Evolutionary conservation across 768 basidiomycete species (phyloP).

Genomic region (Cystobasidium onofrii): DNA sequence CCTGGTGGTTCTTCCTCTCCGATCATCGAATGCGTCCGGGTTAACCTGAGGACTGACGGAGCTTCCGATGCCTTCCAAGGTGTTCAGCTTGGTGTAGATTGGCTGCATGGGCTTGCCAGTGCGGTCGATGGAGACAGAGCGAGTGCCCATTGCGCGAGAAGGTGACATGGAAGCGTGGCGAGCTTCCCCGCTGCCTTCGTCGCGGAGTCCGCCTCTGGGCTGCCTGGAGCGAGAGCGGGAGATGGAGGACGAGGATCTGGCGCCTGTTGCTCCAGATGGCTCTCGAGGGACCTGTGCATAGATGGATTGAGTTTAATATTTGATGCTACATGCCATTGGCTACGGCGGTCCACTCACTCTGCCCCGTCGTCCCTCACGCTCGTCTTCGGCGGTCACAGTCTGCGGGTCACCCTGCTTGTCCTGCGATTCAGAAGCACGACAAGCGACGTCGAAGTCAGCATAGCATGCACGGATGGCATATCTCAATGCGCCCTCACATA

Average conservation of each 20-base stretch:
- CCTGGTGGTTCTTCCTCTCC: background rate
- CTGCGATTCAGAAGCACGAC: background rate
- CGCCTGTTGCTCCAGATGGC: slow-evolving; percentile 25
- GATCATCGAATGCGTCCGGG: slow-evolving; percentile 17
- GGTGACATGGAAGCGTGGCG: slow-evolving; percentile 4
- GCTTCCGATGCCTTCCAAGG: slow-evolving; percentile 26
- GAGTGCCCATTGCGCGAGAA: slow-evolving; percentile 19
- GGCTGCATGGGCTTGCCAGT: background rate
- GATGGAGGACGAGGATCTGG: slow-evolving; percentile 16
- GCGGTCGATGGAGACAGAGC: slow-evolving; percentile 21
- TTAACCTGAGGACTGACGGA: slow-evolving; percentile 26
- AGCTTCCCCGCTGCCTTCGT: slow-evolving; percentile 2
- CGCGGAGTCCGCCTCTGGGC: background rate
- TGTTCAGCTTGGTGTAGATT: background rate
- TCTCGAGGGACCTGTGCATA: slow-evolving; percentile 15
- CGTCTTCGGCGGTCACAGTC: background rate
- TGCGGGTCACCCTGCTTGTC: slow-evolving; percentile 21
- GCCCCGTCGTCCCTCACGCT: background rate
- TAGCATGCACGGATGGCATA: background rate
- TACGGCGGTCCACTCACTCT: background rate
- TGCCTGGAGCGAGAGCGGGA: slow-evolving; percentile 13
- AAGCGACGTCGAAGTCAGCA: background rate
- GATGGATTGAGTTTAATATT: too few relatives aligned
- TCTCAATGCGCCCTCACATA: too few relatives aligned
- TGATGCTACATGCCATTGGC: too few relatives aligned